phyloP scores from a whole-genome alignment of 441 rosid species.

The Croton laevigatus region DNA sequence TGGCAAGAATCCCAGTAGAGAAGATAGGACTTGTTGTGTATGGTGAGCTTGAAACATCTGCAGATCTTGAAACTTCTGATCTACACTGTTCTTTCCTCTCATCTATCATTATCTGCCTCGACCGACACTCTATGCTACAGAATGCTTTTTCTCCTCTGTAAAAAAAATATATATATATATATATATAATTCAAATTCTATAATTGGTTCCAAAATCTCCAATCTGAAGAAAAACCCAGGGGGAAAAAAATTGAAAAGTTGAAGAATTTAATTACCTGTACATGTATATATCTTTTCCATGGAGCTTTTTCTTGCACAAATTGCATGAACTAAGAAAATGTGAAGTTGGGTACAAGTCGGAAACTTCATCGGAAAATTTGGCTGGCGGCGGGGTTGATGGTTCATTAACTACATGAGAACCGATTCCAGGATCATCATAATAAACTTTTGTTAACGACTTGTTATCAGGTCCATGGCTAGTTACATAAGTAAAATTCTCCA shows the following conservation, averaged over 20 bases:
- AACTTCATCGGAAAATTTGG: slow-evolving; percentile 26
- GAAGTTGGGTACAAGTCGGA: slow-evolving; percentile 35
- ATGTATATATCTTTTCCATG: slow-evolving; percentile 64
- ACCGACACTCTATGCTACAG: slow-evolving; percentile 65
- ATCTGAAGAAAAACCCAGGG: not conserved
- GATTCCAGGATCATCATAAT: slow-evolving; percentile 31
- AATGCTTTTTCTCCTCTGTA: slow-evolving; percentile 76
- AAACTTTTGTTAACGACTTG: slow-evolving; percentile 42
- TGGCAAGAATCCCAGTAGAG: slow-evolving; percentile 63
- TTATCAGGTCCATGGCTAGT: slow-evolving; percentile 43
- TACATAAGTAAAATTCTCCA: slow-evolving; percentile 52
- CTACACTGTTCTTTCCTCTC: slow-evolving; percentile 54
- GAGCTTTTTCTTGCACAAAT: slow-evolving; percentile 55
- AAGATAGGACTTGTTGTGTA: slow-evolving; percentile 46
- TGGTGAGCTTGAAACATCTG: slow-evolving; percentile 38
- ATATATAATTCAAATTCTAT: slow-evolving; percentile 31
- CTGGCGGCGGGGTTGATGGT: slow-evolving; percentile 3
- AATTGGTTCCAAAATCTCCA: not conserved
- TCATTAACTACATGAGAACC: slow-evolving; percentile 15
- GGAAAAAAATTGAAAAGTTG: not conserved
- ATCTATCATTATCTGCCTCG: slow-evolving; percentile 48
- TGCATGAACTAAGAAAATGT: slow-evolving; percentile 52
- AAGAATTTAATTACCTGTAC: slow-evolving; percentile 45
- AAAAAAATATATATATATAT: too few relatives aligned
- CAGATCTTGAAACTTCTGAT: slow-evolving; percentile 41